Percentiles rank a stretch among this genome's conserved stretches.
These are phyloP conservation scores for Aspergillus campestris DNA, from an alignment of 495 filamentous ascomycete species.

Conservation along the genomic window DNA sequence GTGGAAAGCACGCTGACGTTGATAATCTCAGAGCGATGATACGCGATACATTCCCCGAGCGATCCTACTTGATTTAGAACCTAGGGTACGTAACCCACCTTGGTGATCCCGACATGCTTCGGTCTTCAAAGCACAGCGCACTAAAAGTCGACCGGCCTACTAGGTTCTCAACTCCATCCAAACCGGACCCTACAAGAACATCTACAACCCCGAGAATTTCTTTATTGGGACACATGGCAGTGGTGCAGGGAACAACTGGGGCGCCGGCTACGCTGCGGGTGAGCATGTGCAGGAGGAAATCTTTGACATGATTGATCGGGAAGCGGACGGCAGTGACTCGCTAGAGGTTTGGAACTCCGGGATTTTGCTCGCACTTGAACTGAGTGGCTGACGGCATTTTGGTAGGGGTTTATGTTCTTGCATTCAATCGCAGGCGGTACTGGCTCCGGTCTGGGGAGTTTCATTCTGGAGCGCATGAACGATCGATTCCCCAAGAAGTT, in stretches of 20 bases:
- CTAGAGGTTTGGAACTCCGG: conserved; percentile 54
- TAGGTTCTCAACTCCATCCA: conserved; percentile 89
- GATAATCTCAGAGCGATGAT: conserved; percentile 62
- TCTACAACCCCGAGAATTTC: conserved; percentile 99
- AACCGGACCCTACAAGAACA: conserved; percentile 87
- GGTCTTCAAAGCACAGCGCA: not conserved
- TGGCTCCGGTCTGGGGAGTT: conserved; percentile 88
- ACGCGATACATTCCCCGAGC: conserved; percentile 96
- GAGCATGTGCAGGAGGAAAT: conserved; percentile 92
- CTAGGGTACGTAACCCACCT: conserved; percentile 55
- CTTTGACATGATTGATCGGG: conserved; percentile 98
- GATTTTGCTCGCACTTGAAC: not conserved
- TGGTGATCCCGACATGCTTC: conserved; percentile 9
- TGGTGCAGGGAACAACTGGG: conserved; percentile 97
- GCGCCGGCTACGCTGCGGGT: conserved; percentile 86
- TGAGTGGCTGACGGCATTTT: not conserved
- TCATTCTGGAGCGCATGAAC: conserved; percentile 91
- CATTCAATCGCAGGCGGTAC: conserved; percentile 98
- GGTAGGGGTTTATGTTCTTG: conserved; percentile 89
- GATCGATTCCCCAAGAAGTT: conserved; percentile 98
- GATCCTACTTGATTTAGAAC: conserved; percentile 91
- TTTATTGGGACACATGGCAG: conserved; percentile 85
- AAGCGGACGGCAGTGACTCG: conserved; percentile 95
- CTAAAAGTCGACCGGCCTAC: not conserved
- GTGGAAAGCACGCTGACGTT: not conserved